Percentiles rank a stretch among this genome's conserved stretches.
These are phyloP conservation scores for Penicillium maclennaniae DNA, from an alignment of 495 filamentous ascomycete species.

Conservation along the genomic window DNA sequence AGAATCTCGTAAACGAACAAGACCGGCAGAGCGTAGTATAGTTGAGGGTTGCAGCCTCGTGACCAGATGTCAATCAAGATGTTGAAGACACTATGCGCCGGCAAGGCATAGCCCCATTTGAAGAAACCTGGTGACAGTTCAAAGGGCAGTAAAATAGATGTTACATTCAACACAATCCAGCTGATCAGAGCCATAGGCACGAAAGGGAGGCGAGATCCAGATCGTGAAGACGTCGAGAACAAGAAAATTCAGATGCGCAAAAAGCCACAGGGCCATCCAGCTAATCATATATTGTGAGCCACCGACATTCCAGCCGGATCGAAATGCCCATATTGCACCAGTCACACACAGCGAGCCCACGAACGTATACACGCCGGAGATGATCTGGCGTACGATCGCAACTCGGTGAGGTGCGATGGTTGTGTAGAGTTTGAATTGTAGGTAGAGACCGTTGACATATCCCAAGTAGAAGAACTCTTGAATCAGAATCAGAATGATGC, in stretches of 20 bases:
- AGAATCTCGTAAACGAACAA: constrained; percentile 41
- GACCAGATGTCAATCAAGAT: constrained; percentile 48
- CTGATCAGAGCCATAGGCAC: constrained; percentile 46
- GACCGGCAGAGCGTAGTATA: constrained; percentile 39
- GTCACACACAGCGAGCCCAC: constrained; percentile 42
- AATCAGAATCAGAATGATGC: constrained; percentile 46
- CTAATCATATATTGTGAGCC: constrained; percentile 43
- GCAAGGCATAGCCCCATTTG: constrained; percentile 43
- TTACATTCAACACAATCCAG: constrained; percentile 48
- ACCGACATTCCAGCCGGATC: constrained; percentile 42
- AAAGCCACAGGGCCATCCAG: constrained; percentile 51
- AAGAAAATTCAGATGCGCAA: constrained; percentile 49
- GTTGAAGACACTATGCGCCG: constrained; percentile 44
- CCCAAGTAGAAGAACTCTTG: constrained; percentile 54
- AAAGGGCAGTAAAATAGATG: constrained; percentile 45
- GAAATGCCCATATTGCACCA: constrained; percentile 51
- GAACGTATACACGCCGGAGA: constrained; percentile 42
- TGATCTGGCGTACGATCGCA: constrained; percentile 36
- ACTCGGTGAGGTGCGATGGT: constrained; percentile 35
- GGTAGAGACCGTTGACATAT: constrained; percentile 39
- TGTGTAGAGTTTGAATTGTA: constrained; percentile 41
- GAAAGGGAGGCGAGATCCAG: constrained; percentile 37
- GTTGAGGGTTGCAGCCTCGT: constrained; percentile 42
- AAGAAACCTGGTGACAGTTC: constrained; percentile 46
- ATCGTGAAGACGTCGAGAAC: constrained; percentile 45